Percentiles rank a stretch among this genome's conserved stretches.
phyloP scores from a whole-genome alignment of 441 rosid species.

The Daphne laureola region DNA sequence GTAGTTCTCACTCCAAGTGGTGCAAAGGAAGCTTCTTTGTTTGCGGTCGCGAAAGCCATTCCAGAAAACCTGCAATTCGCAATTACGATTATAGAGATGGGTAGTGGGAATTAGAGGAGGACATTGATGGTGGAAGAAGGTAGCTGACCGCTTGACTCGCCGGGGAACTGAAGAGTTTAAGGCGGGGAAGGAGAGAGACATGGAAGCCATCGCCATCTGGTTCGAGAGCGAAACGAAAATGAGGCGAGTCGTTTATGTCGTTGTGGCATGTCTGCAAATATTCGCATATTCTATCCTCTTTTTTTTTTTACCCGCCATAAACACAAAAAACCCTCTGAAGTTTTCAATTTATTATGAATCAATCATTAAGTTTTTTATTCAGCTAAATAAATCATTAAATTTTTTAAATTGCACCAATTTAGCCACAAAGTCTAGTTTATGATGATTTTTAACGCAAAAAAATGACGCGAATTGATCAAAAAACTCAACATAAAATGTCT shows the following conservation, averaged over 20 bases:
- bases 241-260: conserved; percentile 1
- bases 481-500: no score
- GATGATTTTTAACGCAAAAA: no score
- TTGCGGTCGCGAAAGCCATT: conserved; percentile 48
- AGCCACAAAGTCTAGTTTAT: no score
- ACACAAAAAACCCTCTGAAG: no score
- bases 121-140: neutral
- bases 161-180: conserved; percentile 27
- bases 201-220: conserved; percentile 53
- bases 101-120: neutral
- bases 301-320: no score
- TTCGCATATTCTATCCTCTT: conserved; percentile 18
- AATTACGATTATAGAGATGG: neutral
- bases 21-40: conserved; percentile 17
- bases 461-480: no score
- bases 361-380: no score
- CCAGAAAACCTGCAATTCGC: conserved; percentile 29
- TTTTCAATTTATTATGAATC: no score
- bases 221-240: conserved; percentile 5
- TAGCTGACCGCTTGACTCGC: conserved; percentile 44
- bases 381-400: no score
- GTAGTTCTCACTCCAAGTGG: conserved; percentile 66
- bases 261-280: neutral
- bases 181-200: conserved; percentile 37
- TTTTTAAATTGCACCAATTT: no score